These are phyloP conservation scores for Sporisorium scitamineum DNA, from an alignment of 1,284 basidiomycete species.

Conservation along the genomic window DNA sequence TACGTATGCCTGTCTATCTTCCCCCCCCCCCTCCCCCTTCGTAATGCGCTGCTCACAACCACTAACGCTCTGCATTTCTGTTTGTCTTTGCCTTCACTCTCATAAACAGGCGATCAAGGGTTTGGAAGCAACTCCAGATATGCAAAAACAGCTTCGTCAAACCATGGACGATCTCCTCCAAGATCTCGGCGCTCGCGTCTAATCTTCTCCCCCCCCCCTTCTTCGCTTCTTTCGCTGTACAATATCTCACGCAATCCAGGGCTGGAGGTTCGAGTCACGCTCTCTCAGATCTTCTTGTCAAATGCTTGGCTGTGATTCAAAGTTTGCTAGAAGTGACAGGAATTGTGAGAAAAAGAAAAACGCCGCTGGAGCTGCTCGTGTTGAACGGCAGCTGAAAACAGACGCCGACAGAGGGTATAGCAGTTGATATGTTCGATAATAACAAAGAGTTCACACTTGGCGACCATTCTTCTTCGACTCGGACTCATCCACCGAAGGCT, in stretches of 20 bases:
- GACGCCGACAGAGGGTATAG: conserved; percentile 28
- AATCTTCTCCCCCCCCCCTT: neutral
- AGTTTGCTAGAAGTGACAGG: neutral
- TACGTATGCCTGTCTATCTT: conserved; percentile 23
- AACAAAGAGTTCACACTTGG: conserved; percentile 15
- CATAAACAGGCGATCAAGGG: conserved; percentile 47
- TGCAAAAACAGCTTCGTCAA: conserved; percentile 45
- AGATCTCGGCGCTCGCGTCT: conserved; percentile 51
- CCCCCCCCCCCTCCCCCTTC: neutral
- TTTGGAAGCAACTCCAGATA: conserved; percentile 41
- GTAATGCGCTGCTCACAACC: neutral
- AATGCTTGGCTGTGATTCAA: conserved; percentile 1
- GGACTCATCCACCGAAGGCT: conserved; percentile 8
- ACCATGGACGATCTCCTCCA: conserved; percentile 52
- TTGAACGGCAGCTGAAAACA: conserved; percentile 21
- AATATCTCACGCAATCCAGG: neutral
- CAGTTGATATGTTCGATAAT: neutral
- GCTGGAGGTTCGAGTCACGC: neutral
- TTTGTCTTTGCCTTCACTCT: neutral
- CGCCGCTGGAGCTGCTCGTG: conserved; percentile 14
- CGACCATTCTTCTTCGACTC: conserved; percentile 28
- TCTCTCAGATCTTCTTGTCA: neutral
- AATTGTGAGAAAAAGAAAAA: neutral
- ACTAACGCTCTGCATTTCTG: neutral
- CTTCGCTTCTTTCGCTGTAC: neutral